phyloP scores from a whole-genome alignment of 768 basidiomycete genomes.

The Pisolithus orientalis region DNA sequence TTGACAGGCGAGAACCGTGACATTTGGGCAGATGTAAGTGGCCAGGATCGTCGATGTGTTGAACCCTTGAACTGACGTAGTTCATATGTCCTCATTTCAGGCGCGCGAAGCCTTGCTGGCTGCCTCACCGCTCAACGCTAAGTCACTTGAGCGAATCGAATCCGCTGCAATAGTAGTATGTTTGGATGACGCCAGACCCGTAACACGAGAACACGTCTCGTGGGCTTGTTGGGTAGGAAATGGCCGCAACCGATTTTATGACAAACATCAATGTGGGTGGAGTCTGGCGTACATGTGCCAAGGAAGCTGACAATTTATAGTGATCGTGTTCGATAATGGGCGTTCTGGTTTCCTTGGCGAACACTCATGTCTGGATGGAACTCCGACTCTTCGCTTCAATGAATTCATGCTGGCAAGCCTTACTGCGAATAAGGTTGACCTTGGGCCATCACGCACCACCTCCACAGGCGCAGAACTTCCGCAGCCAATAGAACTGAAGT shows the following conservation, averaged over 20 bases:
- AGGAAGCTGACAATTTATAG: slow-evolving; percentile 33
- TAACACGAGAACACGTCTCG: slow-evolving; percentile 76
- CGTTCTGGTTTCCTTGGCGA: slow-evolving; percentile 90
- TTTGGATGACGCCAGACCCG: slow-evolving; percentile 76
- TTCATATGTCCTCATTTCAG: slow-evolving; percentile 21
- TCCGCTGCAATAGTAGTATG: slow-evolving; percentile 84
- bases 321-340: slow-evolving; percentile 92
- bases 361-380: slow-evolving; percentile 90
- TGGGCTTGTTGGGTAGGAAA: slow-evolving; percentile 87
- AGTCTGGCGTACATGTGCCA: neutral
- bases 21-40: slow-evolving; percentile 78
- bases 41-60: slow-evolving; percentile 20
- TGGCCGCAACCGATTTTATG: slow-evolving; percentile 88
- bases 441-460: slow-evolving; percentile 46
- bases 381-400: slow-evolving; percentile 90
- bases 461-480: slow-evolving; percentile 38
- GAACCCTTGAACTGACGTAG: neutral
- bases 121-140: slow-evolving; percentile 58
- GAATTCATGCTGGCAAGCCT: slow-evolving; percentile 85
- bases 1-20: slow-evolving; percentile 89
- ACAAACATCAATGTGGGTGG: slow-evolving; percentile 87
- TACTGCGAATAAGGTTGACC: slow-evolving; percentile 65
- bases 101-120: slow-evolving; percentile 57
- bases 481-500: slow-evolving; percentile 60
- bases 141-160: slow-evolving; percentile 73